Percentiles rank a stretch among this genome's conserved stretches.
phyloP scores from a whole-genome alignment of 73 alveolate species.

The Uronychia binucleata region DNA sequence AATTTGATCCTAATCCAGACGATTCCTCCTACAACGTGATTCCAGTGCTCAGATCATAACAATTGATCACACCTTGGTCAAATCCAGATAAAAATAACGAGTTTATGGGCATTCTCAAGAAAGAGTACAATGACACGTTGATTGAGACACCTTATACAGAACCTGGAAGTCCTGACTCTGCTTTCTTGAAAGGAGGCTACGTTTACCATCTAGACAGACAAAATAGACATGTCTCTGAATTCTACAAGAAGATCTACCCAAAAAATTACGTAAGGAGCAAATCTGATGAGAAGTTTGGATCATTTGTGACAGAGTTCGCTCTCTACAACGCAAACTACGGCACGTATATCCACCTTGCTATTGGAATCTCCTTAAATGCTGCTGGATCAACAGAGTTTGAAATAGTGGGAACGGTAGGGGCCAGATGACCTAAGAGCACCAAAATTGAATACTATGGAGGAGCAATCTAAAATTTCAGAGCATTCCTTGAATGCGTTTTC shows the following conservation, averaged over 20 bases:
- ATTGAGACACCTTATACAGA: neutral
- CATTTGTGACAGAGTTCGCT: slow-evolving; percentile 12
- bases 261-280: slow-evolving; percentile 18
- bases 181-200: slow-evolving; percentile 10
- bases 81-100: too few relatives aligned
- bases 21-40: too few relatives aligned
- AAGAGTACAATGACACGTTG: neutral
- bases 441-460: too few relatives aligned
- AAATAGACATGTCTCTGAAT: neutral
- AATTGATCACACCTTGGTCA: too few relatives aligned
- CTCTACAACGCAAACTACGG: slow-evolving; percentile 19
- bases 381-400: slow-evolving; percentile 19
- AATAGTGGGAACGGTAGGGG: neutral
- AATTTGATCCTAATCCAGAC: too few relatives aligned
- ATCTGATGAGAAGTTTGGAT: slow-evolving; percentile 6
- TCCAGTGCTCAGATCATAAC: too few relatives aligned
- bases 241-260: neutral
- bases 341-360: slow-evolving; percentile 4
- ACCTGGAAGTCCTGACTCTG: neutral
- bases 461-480: neutral
- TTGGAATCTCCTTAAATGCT: slow-evolving; percentile 4
- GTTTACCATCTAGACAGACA: slow-evolving; percentile 6
- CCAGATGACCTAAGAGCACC: neutral
- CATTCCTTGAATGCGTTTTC: neutral
- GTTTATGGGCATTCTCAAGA: too few relatives aligned